phyloP scores from a whole-genome alignment of 257 asterid genomes.

The Petunia axillaris region DNA sequence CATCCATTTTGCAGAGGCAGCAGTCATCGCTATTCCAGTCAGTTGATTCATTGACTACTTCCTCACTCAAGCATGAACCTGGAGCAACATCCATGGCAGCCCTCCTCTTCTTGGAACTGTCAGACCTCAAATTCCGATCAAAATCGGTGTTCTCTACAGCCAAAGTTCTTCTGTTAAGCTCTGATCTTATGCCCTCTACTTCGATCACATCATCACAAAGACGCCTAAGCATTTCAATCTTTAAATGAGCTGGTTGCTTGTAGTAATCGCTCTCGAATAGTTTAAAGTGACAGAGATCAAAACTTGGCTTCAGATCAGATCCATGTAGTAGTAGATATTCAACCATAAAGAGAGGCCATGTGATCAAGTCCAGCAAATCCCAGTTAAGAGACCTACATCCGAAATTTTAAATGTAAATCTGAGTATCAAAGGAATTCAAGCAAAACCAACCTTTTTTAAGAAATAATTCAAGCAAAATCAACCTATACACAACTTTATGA shows the following conservation, averaged over 20 bases:
- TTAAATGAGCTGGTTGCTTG: conserved; percentile 60
- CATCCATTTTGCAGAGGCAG: conserved; percentile 95
- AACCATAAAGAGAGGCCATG: conserved; percentile 91
- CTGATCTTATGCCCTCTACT: conserved; percentile 68
- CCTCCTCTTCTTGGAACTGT: conserved; percentile 61
- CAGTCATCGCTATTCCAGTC: conserved; percentile 95
- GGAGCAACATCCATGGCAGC: conserved; percentile 51
- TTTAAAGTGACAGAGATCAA: conserved; percentile 59
- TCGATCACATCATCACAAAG: conserved; percentile 95
- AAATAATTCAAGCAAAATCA: conserved; percentile 1
- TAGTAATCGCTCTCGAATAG: conserved; percentile 66
- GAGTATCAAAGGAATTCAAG: conserved; percentile 26
- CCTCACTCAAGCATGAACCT: conserved; percentile 67
- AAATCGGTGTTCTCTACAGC: conserved; percentile 57
- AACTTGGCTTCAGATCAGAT: conserved; percentile 62
- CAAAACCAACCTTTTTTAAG: background rate
- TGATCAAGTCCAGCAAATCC: conserved; percentile 89
- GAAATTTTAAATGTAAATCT: conserved; percentile 31
- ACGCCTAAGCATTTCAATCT: conserved; percentile 76
- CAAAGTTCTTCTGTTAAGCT: conserved; percentile 67
- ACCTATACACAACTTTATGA: conserved; percentile 23
- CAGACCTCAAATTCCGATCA: conserved; percentile 50
- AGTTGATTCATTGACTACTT: conserved; percentile 52
- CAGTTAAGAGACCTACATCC: conserved; percentile 79
- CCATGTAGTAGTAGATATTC: conserved; percentile 80